A percentile compares a stretch with the other conserved stretches of the same genome.
Evolutionary conservation across 768 basidiomycete genomes (phyloP).

Genomic region (Termitomyces sp.): DNA sequence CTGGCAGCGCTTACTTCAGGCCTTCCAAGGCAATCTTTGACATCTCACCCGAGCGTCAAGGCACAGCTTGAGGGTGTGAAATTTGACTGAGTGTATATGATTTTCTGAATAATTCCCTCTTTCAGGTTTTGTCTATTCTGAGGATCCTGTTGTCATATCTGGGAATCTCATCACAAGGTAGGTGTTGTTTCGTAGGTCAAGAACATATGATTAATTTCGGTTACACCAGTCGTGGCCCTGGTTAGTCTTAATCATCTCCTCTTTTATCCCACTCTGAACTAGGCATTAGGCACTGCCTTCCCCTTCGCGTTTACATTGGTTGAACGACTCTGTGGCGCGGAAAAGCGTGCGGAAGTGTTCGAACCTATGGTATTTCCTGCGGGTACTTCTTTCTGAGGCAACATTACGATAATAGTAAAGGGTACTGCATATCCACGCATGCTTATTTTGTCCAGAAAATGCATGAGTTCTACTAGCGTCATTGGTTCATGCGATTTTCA

Average conservation of each 20-base stretch:
- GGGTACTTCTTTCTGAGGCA: slow-evolving; percentile 33
- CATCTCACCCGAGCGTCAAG: slow-evolving; percentile 75
- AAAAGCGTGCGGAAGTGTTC: slow-evolving; percentile 54
- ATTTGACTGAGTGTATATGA: background rate
- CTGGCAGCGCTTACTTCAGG: slow-evolving; percentile 59
- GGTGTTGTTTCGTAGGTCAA: background rate
- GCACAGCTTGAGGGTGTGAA: slow-evolving; percentile 49
- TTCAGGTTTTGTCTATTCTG: slow-evolving; percentile 68
- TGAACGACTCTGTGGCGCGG: slow-evolving; percentile 59
- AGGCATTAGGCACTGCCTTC: slow-evolving; percentile 58
- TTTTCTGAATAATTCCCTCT: background rate
- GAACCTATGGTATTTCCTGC: slow-evolving; percentile 70
- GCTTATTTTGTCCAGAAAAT: background rate
- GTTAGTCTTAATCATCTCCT: slow-evolving; percentile 26
- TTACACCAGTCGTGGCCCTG: slow-evolving; percentile 60
- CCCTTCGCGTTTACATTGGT: slow-evolving; percentile 76
- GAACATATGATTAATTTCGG: background rate
- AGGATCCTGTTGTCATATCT: slow-evolving; percentile 69
- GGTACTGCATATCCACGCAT: too few relatives aligned
- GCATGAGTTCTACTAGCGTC: background rate
- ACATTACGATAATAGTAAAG: background rate
- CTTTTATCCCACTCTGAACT: background rate
- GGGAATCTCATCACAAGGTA: slow-evolving; percentile 76
- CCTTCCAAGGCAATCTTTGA: slow-evolving; percentile 59
- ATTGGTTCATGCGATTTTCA: background rate